Percentiles rank a stretch among this genome's conserved stretches.
Conservation (phyloP, 2,329 filamentous ascomycete genomes). For the Malbranchea cinnamomea region DNA sequence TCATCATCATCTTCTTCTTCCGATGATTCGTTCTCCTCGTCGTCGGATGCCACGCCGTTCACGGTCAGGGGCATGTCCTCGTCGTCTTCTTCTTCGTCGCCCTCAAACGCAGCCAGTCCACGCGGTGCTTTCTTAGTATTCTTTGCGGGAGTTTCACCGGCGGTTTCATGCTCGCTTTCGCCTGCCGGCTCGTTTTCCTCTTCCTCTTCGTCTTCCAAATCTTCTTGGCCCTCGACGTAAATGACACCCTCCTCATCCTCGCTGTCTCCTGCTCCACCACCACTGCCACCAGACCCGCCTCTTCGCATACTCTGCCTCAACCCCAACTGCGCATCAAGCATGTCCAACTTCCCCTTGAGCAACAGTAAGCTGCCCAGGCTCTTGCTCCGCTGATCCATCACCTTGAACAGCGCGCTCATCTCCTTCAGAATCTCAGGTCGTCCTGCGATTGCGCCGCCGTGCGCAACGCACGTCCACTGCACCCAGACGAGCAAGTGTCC, state of each 20-base stretch:
- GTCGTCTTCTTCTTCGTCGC: constrained; percentile 39
- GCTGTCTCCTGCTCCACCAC: constrained; percentile 40
- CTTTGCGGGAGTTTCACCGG: constrained; percentile 1
- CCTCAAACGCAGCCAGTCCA: too few species aligned
- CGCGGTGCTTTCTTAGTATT: constrained; percentile 17
- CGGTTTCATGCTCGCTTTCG: constrained; percentile 13
- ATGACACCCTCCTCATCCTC: constrained; percentile 61
- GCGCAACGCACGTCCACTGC: constrained; percentile 82
- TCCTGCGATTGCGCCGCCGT: constrained; percentile 78
- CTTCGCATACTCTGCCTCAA: constrained; percentile 56
- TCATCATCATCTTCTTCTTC: constrained; percentile 26
- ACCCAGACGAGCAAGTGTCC: constrained; percentile 89
- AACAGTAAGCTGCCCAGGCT: constrained; percentile 70
- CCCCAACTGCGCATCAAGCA: constrained; percentile 80
- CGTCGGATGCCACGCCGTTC: constrained; percentile 30
- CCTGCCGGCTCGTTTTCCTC: constrained; percentile 27
- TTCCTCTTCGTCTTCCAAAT: constrained; percentile 33
- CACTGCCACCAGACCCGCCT: constrained; percentile 29
- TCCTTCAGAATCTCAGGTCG: constrained; percentile 71
- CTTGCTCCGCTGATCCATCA: constrained; percentile 71
- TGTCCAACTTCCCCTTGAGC: constrained; percentile 88
- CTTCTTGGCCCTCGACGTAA: constrained; percentile 72
- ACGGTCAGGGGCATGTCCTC: constrained; percentile 44
- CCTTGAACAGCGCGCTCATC: constrained; percentile 65
- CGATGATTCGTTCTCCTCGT: too few species aligned